These are phyloP conservation scores for Blastomyces percursus DNA, from an alignment of 2,329 filamentous ascomycete genomes.

Conservation along the genomic window DNA sequence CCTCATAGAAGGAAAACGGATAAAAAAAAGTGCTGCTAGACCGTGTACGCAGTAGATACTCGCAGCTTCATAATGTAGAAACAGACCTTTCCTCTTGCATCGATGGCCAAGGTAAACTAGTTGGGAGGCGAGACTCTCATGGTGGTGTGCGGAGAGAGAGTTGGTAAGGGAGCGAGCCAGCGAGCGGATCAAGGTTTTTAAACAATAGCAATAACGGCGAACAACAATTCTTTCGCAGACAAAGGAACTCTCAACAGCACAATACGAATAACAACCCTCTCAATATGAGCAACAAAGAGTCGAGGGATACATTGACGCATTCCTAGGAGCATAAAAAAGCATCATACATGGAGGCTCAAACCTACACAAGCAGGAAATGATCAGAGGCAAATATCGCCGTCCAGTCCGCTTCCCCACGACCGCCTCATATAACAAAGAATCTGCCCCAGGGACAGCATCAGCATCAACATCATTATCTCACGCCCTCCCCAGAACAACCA, in stretches of 20 bases:
- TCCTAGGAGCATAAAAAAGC: neutral
- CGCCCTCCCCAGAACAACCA: neutral
- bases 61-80: neutral
- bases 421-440: constrained; percentile 13
- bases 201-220: neutral
- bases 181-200: neutral
- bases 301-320: neutral
- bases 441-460: constrained; percentile 12
- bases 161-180: neutral
- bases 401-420: constrained; percentile 30
- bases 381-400: constrained; percentile 25
- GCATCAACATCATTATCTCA: neutral
- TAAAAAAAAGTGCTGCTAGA: neutral
- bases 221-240: neutral
- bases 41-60: neutral
- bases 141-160: no score
- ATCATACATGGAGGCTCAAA: constrained; percentile 14
- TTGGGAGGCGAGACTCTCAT: neutral
- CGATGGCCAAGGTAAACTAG: neutral
- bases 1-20: neutral
- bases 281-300: neutral
- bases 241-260: neutral
- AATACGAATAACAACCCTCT: neutral
- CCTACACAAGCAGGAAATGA: neutral
- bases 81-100: neutral